These are phyloP conservation scores for Lasiosphaeriaceae sp. DNA, from an alignment of 495 filamentous ascomycete species.

Conservation along the genomic window DNA sequence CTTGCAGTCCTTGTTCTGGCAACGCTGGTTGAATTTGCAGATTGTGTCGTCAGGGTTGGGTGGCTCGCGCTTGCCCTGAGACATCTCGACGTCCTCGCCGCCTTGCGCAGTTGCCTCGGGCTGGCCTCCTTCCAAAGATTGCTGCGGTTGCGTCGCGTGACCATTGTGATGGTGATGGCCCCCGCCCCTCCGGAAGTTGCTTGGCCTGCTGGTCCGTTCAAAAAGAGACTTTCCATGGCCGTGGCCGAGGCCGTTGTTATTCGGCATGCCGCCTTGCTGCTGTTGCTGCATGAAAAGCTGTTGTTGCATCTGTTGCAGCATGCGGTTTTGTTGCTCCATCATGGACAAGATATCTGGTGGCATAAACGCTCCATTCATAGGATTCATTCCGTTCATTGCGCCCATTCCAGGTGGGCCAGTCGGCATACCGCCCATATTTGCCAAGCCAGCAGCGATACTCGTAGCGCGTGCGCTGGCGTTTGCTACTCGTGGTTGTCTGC, in stretches of 20 bases:
- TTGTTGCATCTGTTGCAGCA: slow-evolving; percentile 65
- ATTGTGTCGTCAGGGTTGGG: slow-evolving; percentile 56
- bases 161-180: slow-evolving; percentile 31
- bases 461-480: slow-evolving; percentile 43
- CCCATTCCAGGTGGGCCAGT: slow-evolving; percentile 23
- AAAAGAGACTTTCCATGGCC: slow-evolving; percentile 64
- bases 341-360: slow-evolving; percentile 79
- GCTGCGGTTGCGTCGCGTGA: slow-evolving; percentile 11
- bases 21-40: slow-evolving; percentile 85
- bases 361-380: slow-evolving; percentile 39
- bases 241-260: slow-evolving; percentile 27
- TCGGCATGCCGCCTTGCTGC: slow-evolving; percentile 23
- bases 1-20: slow-evolving; percentile 82
- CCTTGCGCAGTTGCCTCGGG: slow-evolving; percentile 22
- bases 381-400: slow-evolving; percentile 35
- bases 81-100: slow-evolving; percentile 50
- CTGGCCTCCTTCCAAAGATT: slow-evolving; percentile 20
- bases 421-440: slow-evolving; percentile 37
- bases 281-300: slow-evolving; percentile 62
- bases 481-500: slow-evolving; percentile 48
- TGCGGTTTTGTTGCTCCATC: slow-evolving; percentile 83
- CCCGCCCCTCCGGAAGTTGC: slow-evolving; percentile 32
- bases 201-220: slow-evolving; percentile 56
- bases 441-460: slow-evolving; percentile 41
- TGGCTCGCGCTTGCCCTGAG: slow-evolving; percentile 42